phyloP scores from a whole-genome alignment of 2,329 filamentous ascomycete species.

The Ophiosphaerella narmari region DNA sequence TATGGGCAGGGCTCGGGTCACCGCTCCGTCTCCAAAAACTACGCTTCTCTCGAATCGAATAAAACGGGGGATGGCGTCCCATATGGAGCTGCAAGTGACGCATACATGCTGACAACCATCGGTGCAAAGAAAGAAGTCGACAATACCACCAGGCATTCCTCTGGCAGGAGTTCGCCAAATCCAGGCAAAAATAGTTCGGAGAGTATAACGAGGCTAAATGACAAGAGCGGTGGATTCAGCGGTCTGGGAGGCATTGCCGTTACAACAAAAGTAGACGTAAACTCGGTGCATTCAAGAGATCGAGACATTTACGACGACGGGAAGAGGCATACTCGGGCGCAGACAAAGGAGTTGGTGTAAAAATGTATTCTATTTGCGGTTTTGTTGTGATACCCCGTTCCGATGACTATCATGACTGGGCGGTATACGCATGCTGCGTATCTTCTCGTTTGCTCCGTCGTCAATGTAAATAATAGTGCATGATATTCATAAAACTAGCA shows the following conservation, averaged over 20 bases:
- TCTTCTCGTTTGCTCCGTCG: too few species aligned
- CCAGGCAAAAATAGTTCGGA: constrained; percentile 3
- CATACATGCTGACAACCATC: constrained; percentile 17
- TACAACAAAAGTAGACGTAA: constrained; percentile 18
- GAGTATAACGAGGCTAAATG: constrained; percentile 2
- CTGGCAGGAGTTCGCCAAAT: constrained; percentile 6
- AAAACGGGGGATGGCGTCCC: constrained; percentile 1
- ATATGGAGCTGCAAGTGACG: constrained; percentile 1
- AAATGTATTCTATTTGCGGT: neutral
- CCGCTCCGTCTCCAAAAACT: constrained; percentile 10
- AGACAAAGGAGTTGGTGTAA: constrained; percentile 2
- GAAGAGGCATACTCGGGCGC: neutral
- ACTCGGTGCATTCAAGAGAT: neutral
- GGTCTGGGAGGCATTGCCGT: constrained; percentile 9
- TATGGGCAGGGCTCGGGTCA: constrained; percentile 24
- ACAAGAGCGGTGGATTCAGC: neutral
- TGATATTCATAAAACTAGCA: too few species aligned
- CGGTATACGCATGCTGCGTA: too few species aligned
- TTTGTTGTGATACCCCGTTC: neutral
- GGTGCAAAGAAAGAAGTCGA: constrained; percentile 1
- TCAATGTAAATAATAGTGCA: too few species aligned
- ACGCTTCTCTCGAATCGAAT: constrained; percentile 8
- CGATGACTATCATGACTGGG: neutral
- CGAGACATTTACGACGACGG: constrained; percentile 1
- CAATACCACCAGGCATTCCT: neutral